Evolutionary conservation across 202 grass and related monocot genomes (phyloP).

Genomic region (Zizania palustris): DNA sequence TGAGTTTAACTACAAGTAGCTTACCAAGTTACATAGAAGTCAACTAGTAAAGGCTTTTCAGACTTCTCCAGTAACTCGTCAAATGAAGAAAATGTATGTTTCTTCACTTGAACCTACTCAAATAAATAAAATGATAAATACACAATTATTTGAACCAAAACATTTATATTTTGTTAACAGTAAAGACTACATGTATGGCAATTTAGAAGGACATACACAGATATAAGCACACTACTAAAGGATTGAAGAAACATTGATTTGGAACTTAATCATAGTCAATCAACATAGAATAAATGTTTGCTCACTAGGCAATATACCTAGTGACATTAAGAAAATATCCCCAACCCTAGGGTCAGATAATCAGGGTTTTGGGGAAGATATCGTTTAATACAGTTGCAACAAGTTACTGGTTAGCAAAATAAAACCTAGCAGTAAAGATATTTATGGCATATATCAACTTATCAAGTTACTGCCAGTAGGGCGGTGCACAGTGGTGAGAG

Average conservation of each 20-base stretch:
- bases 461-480: neutral
- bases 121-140: conserved; percentile 10
- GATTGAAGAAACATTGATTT: neutral
- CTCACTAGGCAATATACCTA: neutral
- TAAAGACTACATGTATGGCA: neutral
- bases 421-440: neutral
- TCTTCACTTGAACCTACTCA: conserved; percentile 77
- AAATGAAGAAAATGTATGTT: conserved; percentile 78
- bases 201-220: neutral
- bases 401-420: neutral
- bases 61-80: conserved; percentile 90
- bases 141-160: neutral
- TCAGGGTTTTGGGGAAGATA: neutral
- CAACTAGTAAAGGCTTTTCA: conserved; percentile 85
- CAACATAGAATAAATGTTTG: neutral
- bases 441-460: neutral
- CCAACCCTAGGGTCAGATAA: neutral
- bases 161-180: neutral
- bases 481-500: neutral
- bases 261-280: neutral
- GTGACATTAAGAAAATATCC: neutral
- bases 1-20: neutral
- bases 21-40: conserved; percentile 98
- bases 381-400: neutral
- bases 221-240: neutral